A percentile compares a stretch with the other conserved stretches of the same genome.
These are phyloP conservation scores for Isatis tinctoria DNA, from an alignment of 345 rosid species.

Conservation along the genomic window DNA sequence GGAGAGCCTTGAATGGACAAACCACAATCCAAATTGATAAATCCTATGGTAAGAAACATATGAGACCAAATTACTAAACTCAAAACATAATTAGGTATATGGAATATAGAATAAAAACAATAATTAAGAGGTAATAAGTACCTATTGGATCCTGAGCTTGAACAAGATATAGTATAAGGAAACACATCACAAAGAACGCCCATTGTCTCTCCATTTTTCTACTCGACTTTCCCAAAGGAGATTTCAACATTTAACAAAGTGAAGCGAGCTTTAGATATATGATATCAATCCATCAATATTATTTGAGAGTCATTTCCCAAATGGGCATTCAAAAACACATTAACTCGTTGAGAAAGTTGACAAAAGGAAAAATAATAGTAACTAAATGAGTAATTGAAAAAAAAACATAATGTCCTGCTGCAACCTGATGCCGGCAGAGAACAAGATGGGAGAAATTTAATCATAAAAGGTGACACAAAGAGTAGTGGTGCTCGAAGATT, in stretches of 20 bases:
- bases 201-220: no score
- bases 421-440: background rate
- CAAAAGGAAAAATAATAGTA: background rate
- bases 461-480: background rate
- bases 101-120: background rate
- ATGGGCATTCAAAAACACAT: background rate
- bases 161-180: background rate
- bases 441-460: background rate
- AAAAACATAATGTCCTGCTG: background rate
- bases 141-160: slow-evolving; percentile 39
- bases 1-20: background rate
- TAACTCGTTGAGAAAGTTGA: background rate
- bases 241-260: no score
- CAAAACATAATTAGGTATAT: background rate
- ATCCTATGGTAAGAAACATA: slow-evolving; percentile 17
- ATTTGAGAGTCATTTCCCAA: background rate
- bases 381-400: background rate
- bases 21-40: slow-evolving; percentile 40
- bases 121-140: background rate
- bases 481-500: no score
- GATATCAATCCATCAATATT: background rate
- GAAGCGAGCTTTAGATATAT: no score
- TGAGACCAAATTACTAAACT: background rate
- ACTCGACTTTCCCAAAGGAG: no score
- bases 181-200: no score